Conservation (phyloP, 257 asterid genomes). For the Catharanthus roseus region DNA sequence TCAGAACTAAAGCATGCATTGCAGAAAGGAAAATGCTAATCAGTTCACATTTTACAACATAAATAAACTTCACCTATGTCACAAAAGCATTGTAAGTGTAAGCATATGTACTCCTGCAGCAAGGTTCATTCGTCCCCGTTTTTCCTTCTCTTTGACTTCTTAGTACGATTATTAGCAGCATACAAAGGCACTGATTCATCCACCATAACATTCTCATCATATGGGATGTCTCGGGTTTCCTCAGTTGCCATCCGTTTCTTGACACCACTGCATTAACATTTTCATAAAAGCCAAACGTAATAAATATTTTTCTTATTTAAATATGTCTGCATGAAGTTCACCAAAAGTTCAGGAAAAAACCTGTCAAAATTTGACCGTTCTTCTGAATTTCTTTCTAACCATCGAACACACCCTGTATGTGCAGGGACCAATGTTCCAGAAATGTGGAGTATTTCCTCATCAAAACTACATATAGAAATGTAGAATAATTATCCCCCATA, state of each 20-base stretch:
- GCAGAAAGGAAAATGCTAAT: not conserved
- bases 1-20: not conserved
- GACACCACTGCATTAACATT: conserved; percentile 33
- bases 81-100: not conserved
- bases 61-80: not conserved
- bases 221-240: conserved; percentile 17
- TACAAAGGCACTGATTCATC: conserved; percentile 16
- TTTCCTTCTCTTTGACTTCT: conserved; percentile 41
- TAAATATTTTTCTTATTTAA: not conserved
- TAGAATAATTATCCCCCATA: not conserved
- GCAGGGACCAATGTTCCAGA: conserved; percentile 55
- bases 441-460: conserved; percentile 67
- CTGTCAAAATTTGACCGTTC: conserved; percentile 57
- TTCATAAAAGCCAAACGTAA: not conserved
- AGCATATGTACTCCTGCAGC: not conserved
- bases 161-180: conserved; percentile 18
- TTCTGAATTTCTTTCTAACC: conserved; percentile 61
- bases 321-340: not conserved
- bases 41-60: not conserved
- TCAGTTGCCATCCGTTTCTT: conserved; percentile 27
- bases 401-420: conserved; percentile 55
- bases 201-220: conserved; percentile 19
- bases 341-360: conserved; percentile 25
- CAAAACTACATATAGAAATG: conserved; percentile 49
- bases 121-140: conserved; percentile 28